These are phyloP conservation scores for Scedosporium minutisporum DNA, from an alignment of 2,329 filamentous ascomycete species.

Conservation along the genomic window DNA sequence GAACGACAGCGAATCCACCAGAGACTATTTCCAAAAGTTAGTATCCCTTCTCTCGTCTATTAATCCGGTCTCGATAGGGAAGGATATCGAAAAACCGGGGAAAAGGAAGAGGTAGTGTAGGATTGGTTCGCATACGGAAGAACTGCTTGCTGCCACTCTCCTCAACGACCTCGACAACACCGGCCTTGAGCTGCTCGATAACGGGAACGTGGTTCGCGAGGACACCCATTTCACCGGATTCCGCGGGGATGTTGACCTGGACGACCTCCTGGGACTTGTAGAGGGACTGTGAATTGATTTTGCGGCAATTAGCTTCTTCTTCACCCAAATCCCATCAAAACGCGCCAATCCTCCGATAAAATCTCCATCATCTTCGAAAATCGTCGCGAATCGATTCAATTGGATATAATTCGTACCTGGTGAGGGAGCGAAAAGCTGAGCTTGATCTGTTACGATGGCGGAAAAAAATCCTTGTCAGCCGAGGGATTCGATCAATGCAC, in stretches of 20 bases:
- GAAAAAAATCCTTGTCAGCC: slow-evolving; percentile 15
- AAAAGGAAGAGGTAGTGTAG: background rate
- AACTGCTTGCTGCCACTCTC: slow-evolving; percentile 94
- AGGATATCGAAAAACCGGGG: background rate
- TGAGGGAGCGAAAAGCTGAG: slow-evolving; percentile 95
- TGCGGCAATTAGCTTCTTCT: slow-evolving; percentile 40
- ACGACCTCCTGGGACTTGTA: slow-evolving; percentile 63
- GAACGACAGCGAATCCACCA: slow-evolving; percentile 92
- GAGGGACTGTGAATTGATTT: slow-evolving; percentile 44
- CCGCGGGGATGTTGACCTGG: slow-evolving; percentile 97
- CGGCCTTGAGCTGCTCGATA: slow-evolving; percentile 98
- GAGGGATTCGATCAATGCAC: slow-evolving; percentile 2
- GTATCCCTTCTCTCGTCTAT: background rate
- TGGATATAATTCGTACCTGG: slow-evolving; percentile 60
- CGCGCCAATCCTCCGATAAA: background rate
- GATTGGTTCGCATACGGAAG: slow-evolving; percentile 59
- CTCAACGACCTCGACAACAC: slow-evolving; percentile 89
- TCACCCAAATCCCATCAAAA: background rate
- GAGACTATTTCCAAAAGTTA: slow-evolving; percentile 52
- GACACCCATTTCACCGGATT: slow-evolving; percentile 98
- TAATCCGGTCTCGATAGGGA: background rate
- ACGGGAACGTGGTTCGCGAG: slow-evolving; percentile 97
- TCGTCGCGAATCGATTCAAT: background rate
- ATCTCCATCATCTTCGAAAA: background rate
- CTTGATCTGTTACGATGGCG: slow-evolving; percentile 59